Evolutionary conservation across 2,329 filamentous ascomycete species (phyloP), one percentile per base, ranked within the genome.

Genomic region (Magnaporthiopsis incrustans): DNA sequence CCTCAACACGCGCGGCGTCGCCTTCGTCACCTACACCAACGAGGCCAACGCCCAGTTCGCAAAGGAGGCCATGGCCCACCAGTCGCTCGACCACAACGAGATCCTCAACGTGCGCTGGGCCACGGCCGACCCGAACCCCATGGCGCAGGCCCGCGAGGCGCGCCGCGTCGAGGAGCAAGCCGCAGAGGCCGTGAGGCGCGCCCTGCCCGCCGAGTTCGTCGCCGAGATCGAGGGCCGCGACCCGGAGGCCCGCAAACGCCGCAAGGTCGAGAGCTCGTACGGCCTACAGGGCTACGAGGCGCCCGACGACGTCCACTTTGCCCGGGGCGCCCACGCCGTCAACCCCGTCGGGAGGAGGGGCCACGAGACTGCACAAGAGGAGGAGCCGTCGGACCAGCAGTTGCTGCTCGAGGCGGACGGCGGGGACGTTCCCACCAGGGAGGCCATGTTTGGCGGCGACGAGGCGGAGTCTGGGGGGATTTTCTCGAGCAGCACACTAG

Each of bases 31-130:
- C 12, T 98, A 98, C 73, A 84, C 85, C 30, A 97, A 97, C 73
- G 91, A 97, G 73, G 88, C 90, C 57, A 96, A 95, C 70, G 89
- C 90, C 2, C 89, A 96, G 73, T 97, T 97, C 70, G 92, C 92
- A 4, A 94, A 94, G 73, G 92, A 97, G 75, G 91, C 95, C 0
- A 98, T 99, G 94, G 91, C 92, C 6, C 92, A 97, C 73, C 95
- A 99, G 77, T 86, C 87, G 0, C 81, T 99, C 33, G 95, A 99
- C 71, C 89, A 98, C 75, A 89, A 87, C 67, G 95, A 99, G 77
- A 88, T 97, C 27, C 79, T 99, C 32, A 99, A 99, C 75, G 93
- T 99, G 60, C 85, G 96, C 67, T 99, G 95, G 95, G 95, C 95
- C 57, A 99, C 95, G 0, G 90, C 92, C 8, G 95, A 99, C 73